Evolutionary conservation across 768 basidiomycete genomes (phyloP).

Genomic region (Podaxis sp.): DNA sequence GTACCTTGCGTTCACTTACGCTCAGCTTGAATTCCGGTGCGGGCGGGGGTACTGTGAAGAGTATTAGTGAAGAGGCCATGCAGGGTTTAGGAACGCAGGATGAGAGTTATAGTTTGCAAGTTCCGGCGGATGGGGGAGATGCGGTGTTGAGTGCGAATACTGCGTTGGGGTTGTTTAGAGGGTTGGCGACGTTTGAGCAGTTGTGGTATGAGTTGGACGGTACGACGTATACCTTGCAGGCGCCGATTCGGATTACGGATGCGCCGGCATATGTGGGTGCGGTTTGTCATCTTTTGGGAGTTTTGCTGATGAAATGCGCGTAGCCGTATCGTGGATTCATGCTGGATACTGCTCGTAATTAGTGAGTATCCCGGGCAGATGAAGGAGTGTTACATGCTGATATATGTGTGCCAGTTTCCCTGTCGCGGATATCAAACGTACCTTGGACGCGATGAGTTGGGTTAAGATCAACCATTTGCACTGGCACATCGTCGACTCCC

Average conservation of each 20-base stretch:
- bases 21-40: slow-evolving; percentile 35
- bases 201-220: slow-evolving; percentile 60
- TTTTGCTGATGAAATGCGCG: background rate
- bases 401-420: slow-evolving; percentile 47
- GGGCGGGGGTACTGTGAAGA: slow-evolving; percentile 31
- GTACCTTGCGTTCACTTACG: slow-evolving; percentile 41
- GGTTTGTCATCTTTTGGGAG: background rate
- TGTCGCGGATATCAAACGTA: slow-evolving; percentile 61
- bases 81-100: slow-evolving; percentile 48
- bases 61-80: slow-evolving; percentile 57
- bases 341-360: slow-evolving; percentile 82
- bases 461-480: slow-evolving; percentile 82
- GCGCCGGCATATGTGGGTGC: slow-evolving; percentile 62
- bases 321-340: slow-evolving; percentile 76
- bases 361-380: slow-evolving; percentile 35
- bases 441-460: slow-evolving; percentile 77
- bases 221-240: slow-evolving; percentile 53
- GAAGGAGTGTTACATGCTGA: background rate
- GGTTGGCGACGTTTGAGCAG: slow-evolving; percentile 73
- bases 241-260: slow-evolving; percentile 61
- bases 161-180: slow-evolving; percentile 68
- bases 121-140: slow-evolving; percentile 55
- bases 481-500: slow-evolving; percentile 84
- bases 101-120: slow-evolving; percentile 59
- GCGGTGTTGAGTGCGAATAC: slow-evolving; percentile 62